Evolutionary conservation across 2,329 filamentous ascomycete species (phyloP).

Genomic region (Aureobasidium sp.): DNA sequence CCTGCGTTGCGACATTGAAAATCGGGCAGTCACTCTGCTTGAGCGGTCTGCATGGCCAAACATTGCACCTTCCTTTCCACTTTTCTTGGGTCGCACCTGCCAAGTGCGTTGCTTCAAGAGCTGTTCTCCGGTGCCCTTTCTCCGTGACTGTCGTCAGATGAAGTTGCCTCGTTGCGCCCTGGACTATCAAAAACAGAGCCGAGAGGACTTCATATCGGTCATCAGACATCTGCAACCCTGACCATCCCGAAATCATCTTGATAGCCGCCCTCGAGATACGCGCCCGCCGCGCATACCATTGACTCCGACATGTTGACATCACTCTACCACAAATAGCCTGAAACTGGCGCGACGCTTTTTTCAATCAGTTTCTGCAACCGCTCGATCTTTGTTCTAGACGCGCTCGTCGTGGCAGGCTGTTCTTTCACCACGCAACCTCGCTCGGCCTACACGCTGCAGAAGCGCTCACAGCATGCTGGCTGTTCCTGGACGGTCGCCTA

Average conservation of each 20-base stretch:
- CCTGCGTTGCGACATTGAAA: not conserved
- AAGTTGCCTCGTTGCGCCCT: not conserved
- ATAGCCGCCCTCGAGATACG: slow-evolving; percentile 6
- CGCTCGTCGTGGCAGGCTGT: slow-evolving; percentile 16
- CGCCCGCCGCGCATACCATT: slow-evolving; percentile 6
- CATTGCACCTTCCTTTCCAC: not conserved
- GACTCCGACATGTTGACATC: not conserved
- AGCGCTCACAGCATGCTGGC: slow-evolving; percentile 1
- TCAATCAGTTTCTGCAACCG: slow-evolving; percentile 16
- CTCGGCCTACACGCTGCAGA: not conserved
- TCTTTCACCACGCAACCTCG: not conserved
- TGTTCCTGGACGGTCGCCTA: not conserved
- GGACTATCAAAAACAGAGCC: not conserved
- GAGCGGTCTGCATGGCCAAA: not conserved
- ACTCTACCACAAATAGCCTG: slow-evolving; percentile 12
- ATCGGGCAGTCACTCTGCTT: not conserved
- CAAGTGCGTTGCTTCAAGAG: not conserved
- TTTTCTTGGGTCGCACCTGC: not conserved
- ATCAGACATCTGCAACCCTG: not conserved
- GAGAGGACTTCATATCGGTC: not conserved
- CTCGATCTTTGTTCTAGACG: slow-evolving; percentile 19
- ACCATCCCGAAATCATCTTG: not conserved
- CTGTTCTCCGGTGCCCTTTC: not conserved
- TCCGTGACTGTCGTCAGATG: not conserved
- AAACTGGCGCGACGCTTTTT: slow-evolving; percentile 26